Base-by-base conservation (phyloP, 2,329 filamentous ascomycete genomes). In the Sarocladium kiliense region DNA sequence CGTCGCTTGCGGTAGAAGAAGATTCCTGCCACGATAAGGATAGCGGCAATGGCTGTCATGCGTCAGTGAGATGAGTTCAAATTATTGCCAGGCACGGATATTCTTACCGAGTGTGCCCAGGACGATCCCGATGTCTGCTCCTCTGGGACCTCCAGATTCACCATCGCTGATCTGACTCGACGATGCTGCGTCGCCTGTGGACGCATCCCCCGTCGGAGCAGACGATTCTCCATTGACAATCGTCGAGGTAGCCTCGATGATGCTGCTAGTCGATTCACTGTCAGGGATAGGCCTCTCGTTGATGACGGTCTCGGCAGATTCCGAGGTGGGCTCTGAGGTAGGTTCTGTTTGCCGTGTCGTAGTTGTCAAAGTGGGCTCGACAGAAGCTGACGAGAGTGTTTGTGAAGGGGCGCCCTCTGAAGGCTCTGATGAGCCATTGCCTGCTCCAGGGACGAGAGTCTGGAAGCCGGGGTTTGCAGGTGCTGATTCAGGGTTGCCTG, bases 1-100 rank as follows among this genome's bases (percentile, higher is more conserved):
- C 25, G 32, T 10, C 50, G 64, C 77, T 47, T 34, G 18, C 55
- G 45, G 19, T 21, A 30, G 37, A 27, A 56, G 34, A 56, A 53
- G 16, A 56, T 21, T 9, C 36, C 45, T 3, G 21, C 36, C 10
- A 16, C 34, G 36, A 56, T 53, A 23, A 56, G 49, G 4, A 56
- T 21, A 9, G 47, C 30, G 23, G 37, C 47, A 34, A 56, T 47
- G 14, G 55, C 55, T 56, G 19, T 18, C n/a, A n/a, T n/a, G n/a
- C n/a, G n/a, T n/a, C n/a, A n/a, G n/a, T n/a, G n/a, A n/a, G n/a
- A n/a, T n/a, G n/a, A n/a, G n/a, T n/a, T n/a, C n/a, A n/a, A n/a
- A n/a, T n/a, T n/a, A n/a, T n/a, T n/a, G n/a, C n/a, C n/a, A n/a
- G n/a, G n/a, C n/a, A n/a, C n/a, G n/a, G n/a, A n/a, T 41, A 10